A percentile compares a stretch with the other conserved stretches of the same genome.
Conservation (phyloP, 768 basidiomycete genomes). For the Podaxis sp. region DNA sequence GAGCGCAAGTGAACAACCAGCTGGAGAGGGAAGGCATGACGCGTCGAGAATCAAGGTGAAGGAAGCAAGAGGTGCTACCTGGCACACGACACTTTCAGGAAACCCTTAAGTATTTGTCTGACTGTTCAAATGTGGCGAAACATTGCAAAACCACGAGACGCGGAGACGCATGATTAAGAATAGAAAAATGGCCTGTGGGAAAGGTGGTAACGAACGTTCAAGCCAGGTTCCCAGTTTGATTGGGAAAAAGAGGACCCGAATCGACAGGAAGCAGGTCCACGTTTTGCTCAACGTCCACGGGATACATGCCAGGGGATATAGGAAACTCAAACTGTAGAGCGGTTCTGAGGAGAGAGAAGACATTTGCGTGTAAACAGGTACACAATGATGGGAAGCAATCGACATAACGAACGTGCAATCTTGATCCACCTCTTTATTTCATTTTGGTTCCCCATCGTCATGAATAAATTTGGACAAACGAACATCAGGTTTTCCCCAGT, state of each 20-base stretch:
- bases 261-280: neutral
- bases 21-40: neutral
- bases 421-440: neutral
- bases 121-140: neutral
- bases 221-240: neutral
- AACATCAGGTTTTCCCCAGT: neutral
- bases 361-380: neutral
- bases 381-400: neutral
- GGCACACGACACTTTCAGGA: neutral
- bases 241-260: neutral
- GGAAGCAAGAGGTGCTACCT: neutral
- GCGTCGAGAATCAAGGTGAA: neutral
- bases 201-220: conserved; percentile 7
- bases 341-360: neutral
- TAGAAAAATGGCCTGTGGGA: neutral
- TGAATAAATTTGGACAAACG: neutral
- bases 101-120: neutral
- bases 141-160: neutral
- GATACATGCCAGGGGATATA: neutral
- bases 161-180: neutral
- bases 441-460: no score
- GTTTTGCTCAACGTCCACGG: neutral
- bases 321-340: neutral
- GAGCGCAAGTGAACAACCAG: conserved; percentile 1
- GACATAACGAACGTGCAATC: neutral